Percentiles rank a stretch among this genome's conserved stretches.
Evolutionary conservation across 371 early-diverging fungal genomes (phyloP).

Genomic region (Thermomucor indicae-seudaticae): DNA sequence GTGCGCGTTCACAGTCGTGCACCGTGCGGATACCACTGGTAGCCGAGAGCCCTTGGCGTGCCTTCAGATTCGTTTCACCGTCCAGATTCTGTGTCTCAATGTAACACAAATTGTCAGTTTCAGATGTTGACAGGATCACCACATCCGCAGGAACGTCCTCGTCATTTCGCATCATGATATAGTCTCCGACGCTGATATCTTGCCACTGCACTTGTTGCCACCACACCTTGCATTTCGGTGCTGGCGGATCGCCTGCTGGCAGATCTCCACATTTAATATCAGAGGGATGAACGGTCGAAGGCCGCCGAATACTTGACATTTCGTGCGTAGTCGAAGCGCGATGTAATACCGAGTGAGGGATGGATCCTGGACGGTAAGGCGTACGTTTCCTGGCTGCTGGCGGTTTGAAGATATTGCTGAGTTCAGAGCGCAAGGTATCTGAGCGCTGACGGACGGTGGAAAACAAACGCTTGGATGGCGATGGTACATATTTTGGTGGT

Average conservation of each 20-base stretch:
- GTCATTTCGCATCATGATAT: constrained; percentile 81
- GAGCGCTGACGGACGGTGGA: constrained; percentile 35
- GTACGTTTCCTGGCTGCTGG: background rate
- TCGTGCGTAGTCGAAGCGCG: constrained; percentile 18
- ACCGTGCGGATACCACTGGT: constrained; percentile 30
- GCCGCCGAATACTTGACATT: constrained; percentile 2
- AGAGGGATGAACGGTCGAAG: constrained; percentile 11
- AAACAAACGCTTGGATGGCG: constrained; percentile 15
- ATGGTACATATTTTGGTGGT: background rate
- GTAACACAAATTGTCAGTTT: constrained; percentile 63
- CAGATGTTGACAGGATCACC: constrained; percentile 64
- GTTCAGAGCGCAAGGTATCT: constrained; percentile 37
- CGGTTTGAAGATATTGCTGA: constrained; percentile 27
- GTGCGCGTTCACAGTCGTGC: constrained; percentile 54
- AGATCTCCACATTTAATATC: constrained; percentile 11
- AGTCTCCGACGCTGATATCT: constrained; percentile 88
- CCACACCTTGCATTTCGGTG: constrained; percentile 13
- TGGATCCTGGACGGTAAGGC: constrained; percentile 40
- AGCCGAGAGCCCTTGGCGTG: constrained; percentile 42
- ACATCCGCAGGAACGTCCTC: constrained; percentile 91
- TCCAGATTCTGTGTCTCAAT: constrained; percentile 84
- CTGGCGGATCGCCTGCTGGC: constrained; percentile 18
- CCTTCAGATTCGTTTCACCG: constrained; percentile 85
- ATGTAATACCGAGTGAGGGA: constrained; percentile 47
- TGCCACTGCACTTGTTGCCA: constrained; percentile 69